These are phyloP conservation scores for Ascocoryne sarcoides DNA, from an alignment of 2,329 filamentous ascomycete species.

Conservation along the genomic window DNA sequence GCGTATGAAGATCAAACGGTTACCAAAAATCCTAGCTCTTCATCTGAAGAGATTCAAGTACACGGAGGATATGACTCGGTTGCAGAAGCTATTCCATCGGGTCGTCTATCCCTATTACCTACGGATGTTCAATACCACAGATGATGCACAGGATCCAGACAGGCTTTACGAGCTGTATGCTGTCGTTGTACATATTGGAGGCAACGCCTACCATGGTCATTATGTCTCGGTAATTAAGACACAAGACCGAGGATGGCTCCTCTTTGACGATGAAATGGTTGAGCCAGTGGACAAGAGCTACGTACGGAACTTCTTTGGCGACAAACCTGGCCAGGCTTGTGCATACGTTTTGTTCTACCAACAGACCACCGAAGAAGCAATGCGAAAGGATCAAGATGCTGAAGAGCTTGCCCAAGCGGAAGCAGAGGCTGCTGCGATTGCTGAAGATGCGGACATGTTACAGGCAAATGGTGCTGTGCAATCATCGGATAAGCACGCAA, in stretches of 20 bases:
- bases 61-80: slow-evolving; percentile 83
- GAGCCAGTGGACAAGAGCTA: slow-evolving; percentile 96
- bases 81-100: slow-evolving; percentile 94
- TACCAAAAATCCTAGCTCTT: slow-evolving; percentile 84
- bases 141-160: slow-evolving; percentile 89
- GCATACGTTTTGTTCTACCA: slow-evolving; percentile 98
- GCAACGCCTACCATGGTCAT: slow-evolving; percentile 93
- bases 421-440: slow-evolving; percentile 45
- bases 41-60: slow-evolving; percentile 98
- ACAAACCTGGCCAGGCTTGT: slow-evolving; percentile 81
- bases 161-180: slow-evolving; percentile 93
- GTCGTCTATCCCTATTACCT: slow-evolving; percentile 97
- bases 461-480: too few species aligned
- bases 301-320: slow-evolving; percentile 94
- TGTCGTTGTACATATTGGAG: slow-evolving; percentile 93
- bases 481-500: too few species aligned
- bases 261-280: slow-evolving; percentile 98
- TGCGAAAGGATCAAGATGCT: slow-evolving; percentile 70
- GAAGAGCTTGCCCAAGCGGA: slow-evolving; percentile 56
- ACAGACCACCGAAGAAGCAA: slow-evolving; percentile 66
- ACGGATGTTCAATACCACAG: slow-evolving; percentile 93
- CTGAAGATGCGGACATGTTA: too few species aligned
- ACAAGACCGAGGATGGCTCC: slow-evolving; percentile 85
- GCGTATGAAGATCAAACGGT: slow-evolving; percentile 95
- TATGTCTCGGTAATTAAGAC: slow-evolving; percentile 98